These are phyloP conservation scores for Cenococcum geophilum DNA, from an alignment of 495 filamentous ascomycete species.

Conservation along the genomic window DNA sequence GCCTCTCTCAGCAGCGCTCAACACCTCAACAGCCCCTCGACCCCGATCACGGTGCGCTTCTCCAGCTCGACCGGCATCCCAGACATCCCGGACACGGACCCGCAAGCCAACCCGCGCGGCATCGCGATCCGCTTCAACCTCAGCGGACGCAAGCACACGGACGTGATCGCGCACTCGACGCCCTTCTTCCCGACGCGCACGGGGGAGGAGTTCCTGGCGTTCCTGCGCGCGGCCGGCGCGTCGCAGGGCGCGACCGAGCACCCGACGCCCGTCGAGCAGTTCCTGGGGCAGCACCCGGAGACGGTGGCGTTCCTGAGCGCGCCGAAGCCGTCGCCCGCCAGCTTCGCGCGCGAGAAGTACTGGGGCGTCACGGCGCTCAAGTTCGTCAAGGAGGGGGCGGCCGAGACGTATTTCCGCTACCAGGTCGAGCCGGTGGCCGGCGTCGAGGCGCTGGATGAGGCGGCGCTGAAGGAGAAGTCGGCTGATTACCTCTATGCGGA, in stretches of 20 bases:
- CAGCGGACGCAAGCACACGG: conserved; percentile 47
- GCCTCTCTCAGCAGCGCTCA: conserved; percentile 43
- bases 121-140: conserved; percentile 48
- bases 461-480: conserved; percentile 33
- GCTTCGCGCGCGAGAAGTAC: conserved; percentile 44
- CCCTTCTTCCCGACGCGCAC: conserved; percentile 46
- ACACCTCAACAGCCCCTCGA: conserved; percentile 46
- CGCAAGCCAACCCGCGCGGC: conserved; percentile 46
- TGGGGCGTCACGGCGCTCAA: conserved; percentile 49
- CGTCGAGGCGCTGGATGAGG: conserved; percentile 36
- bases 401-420: conserved; percentile 44
- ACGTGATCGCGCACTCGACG: conserved; percentile 49
- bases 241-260: conserved; percentile 16
- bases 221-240: conserved; percentile 40
- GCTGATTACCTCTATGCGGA: conserved; percentile 44
- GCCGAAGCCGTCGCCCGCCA: conserved; percentile 45
- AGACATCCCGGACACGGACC: conserved; percentile 46
- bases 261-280: conserved; percentile 35
- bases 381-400: conserved; percentile 41
- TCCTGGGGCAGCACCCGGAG: conserved; percentile 41
- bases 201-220: conserved; percentile 45
- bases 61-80: conserved; percentile 50
- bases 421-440: conserved; percentile 42
- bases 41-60: conserved; percentile 47
- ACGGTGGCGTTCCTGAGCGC: conserved; percentile 43